Conservation (phyloP, 2,329 filamentous ascomycete genomes). For the Penicillium sp. region DNA sequence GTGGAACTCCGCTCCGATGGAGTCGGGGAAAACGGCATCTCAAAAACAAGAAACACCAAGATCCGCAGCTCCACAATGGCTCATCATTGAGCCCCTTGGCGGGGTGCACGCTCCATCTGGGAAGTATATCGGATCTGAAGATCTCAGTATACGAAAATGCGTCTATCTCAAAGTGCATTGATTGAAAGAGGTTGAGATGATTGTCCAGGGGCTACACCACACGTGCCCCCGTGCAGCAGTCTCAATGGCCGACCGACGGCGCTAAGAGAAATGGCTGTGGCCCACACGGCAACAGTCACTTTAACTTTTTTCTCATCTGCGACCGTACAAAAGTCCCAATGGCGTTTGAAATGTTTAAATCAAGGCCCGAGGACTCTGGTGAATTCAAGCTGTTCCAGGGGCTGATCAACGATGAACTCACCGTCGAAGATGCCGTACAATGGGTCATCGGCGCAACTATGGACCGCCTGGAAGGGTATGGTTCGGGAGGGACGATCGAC, state of each 20-base stretch:
- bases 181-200: no score
- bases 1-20: no score
- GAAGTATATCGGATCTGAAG: background rate
- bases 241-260: background rate
- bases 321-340: background rate
- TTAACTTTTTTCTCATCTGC: background rate
- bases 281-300: background rate
- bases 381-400: conserved; percentile 1
- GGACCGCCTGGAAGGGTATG: conserved; percentile 2
- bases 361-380: background rate
- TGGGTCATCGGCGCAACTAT: conserved; percentile 2
- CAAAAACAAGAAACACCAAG: background rate
- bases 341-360: background rate
- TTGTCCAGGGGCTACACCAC: background rate
- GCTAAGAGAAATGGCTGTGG: background rate
- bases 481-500: conserved; percentile 1
- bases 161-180: no score
- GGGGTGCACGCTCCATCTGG: background rate
- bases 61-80: background rate
- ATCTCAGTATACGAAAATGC: no score
- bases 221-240: background rate
- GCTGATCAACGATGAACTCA: background rate
- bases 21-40: background rate
- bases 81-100: background rate
- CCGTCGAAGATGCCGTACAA: conserved; percentile 1